phyloP scores from a whole-genome alignment of 2,329 filamentous ascomycete species.

The Cytospora paraplurivora region DNA sequence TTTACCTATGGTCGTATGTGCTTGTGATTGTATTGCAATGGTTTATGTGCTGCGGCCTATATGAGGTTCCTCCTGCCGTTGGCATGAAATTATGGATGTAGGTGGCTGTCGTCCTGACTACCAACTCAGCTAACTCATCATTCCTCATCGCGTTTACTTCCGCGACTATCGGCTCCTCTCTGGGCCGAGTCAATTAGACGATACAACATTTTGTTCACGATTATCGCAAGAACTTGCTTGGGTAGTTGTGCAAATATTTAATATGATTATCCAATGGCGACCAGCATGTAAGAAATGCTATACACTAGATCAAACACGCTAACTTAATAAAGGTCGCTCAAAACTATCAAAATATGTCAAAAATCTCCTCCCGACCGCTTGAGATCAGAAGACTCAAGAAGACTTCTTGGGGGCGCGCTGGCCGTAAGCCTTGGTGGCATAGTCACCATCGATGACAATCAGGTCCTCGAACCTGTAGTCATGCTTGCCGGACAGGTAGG shows the following conservation, averaged over 20 bases:
- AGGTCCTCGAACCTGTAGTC: conserved; percentile 91
- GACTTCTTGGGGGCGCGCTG: conserved; percentile 59
- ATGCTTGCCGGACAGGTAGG: conserved; percentile 83
- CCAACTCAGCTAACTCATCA: background rate
- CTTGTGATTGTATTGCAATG: too few species aligned
- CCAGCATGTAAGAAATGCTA: background rate
- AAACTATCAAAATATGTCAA: background rate
- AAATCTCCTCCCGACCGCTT: background rate
- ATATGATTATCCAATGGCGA: background rate
- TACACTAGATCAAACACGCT: background rate
- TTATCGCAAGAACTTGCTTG: background rate
- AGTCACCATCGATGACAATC: conserved; percentile 87
- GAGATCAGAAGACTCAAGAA: background rate
- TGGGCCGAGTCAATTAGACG: background rate
- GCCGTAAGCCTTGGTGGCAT: conserved; percentile 84
- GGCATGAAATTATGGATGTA: background rate
- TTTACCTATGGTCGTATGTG: too few species aligned
- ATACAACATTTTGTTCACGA: background rate
- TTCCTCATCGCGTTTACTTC: too few species aligned
- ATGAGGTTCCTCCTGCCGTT: too few species aligned
- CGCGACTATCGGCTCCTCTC: background rate
- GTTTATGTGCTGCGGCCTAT: too few species aligned
- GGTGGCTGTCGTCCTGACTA: background rate
- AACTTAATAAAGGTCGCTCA: background rate
- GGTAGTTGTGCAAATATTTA: background rate